phyloP scores from a whole-genome alignment of 345 rosid genomes.

The Gossypium thurberi region DNA sequence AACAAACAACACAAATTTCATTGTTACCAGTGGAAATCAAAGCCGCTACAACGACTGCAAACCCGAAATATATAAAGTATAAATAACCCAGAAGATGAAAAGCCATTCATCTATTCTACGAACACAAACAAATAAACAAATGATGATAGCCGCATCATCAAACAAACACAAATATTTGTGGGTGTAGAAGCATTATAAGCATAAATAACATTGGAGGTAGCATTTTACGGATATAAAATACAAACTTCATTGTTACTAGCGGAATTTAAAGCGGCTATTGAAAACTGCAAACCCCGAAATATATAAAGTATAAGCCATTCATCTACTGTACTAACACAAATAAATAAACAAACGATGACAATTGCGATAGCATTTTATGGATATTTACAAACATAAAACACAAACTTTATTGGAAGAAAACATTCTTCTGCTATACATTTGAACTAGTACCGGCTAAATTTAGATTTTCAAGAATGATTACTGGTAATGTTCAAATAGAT shows the following conservation, averaged over 20 bases:
- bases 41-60: constrained; percentile 10
- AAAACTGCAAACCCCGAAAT: constrained; percentile 12
- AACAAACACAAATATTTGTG: neutral
- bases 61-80: neutral
- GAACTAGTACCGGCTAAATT: neutral
- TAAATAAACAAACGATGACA: too few relatives aligned
- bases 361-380: neutral
- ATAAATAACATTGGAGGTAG: neutral
- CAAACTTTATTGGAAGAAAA: neutral
- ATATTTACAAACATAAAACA: neutral
- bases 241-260: neutral
- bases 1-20: neutral
- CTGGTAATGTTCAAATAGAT: neutral
- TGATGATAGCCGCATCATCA: neutral
- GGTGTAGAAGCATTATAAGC: neutral
- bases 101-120: neutral
- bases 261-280: constrained; percentile 4
- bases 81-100: neutral
- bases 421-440: neutral
- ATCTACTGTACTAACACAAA: neutral
- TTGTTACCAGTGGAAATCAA: neutral
- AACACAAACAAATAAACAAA: neutral
- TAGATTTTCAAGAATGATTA: neutral
- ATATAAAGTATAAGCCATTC: neutral
- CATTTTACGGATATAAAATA: neutral